Conservation (phyloP, 1,284 basidiomycete genomes). For the Amylostereum chailletii region DNA sequence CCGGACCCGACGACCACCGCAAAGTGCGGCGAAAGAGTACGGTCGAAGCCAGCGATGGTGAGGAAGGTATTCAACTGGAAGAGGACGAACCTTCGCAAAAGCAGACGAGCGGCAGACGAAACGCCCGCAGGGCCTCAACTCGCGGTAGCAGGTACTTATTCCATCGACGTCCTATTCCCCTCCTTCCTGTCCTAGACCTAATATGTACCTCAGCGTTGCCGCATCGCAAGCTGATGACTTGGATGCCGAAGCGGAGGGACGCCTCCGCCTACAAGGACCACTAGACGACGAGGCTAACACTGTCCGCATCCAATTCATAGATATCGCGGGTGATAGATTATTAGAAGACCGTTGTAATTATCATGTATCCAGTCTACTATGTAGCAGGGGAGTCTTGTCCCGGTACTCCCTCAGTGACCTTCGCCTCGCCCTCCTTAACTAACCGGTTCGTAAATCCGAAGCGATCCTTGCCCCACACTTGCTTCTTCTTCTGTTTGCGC, state of each 20-base stretch:
- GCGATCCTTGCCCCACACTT: constrained; percentile 66
- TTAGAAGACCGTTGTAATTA: too few relatives aligned
- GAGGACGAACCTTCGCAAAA: constrained; percentile 15
- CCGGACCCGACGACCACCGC: constrained; percentile 43
- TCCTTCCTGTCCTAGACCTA: not conserved
- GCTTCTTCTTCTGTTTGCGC: constrained; percentile 46
- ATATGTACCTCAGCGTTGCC: not conserved
- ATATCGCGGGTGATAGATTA: too few relatives aligned
- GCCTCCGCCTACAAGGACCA: too few relatives aligned
- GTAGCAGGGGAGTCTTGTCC: not conserved
- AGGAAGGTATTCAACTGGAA: constrained; percentile 19
- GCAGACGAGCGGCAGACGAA: constrained; percentile 24
- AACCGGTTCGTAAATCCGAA: constrained; percentile 59
- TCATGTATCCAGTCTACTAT: too few relatives aligned
- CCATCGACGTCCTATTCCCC: not conserved
- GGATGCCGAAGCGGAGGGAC: not conserved
- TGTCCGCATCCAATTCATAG: too few relatives aligned
- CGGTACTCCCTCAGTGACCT: constrained; percentile 23
- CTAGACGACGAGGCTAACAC: too few relatives aligned
- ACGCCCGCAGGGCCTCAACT: constrained; percentile 2
- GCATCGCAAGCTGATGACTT: not conserved
- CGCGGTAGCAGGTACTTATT: not conserved
- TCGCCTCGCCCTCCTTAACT: constrained; percentile 31
- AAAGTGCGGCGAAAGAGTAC: constrained; percentile 22
- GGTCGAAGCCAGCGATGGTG: constrained; percentile 24